A percentile compares a stretch with the other conserved stretches of the same genome.
These are phyloP conservation scores for Rhizopogon vesiculosus DNA, from an alignment of 768 basidiomycete species.

Conservation along the genomic window DNA sequence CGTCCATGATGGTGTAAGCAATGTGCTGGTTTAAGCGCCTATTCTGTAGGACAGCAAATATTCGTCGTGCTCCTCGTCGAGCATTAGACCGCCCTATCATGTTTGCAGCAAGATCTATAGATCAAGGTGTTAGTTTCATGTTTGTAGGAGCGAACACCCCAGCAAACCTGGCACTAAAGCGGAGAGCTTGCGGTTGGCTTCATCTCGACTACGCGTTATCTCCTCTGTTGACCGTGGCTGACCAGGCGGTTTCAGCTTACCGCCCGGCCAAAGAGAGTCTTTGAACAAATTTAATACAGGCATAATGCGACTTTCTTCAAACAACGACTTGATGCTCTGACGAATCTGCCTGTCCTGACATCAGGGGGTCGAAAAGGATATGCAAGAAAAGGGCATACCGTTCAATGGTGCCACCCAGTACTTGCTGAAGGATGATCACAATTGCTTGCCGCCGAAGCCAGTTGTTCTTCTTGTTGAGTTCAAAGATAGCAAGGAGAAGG, in stretches of 20 bases:
- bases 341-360: slow-evolving; percentile 70
- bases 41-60: slow-evolving; percentile 94
- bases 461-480: slow-evolving; percentile 92
- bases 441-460: slow-evolving; percentile 96
- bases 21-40: slow-evolving; percentile 93
- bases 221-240: slow-evolving; percentile 76
- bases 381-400: slow-evolving; percentile 45
- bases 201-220: slow-evolving; percentile 73
- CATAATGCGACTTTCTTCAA: slow-evolving; percentile 70
- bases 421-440: slow-evolving; percentile 93
- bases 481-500: slow-evolving; percentile 87
- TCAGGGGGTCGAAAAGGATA: slow-evolving; percentile 2
- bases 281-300: slow-evolving; percentile 62
- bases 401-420: slow-evolving; percentile 94
- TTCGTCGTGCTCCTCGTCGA: slow-evolving; percentile 83
- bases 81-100: slow-evolving; percentile 99
- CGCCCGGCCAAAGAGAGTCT: slow-evolving; percentile 83
- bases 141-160: slow-evolving; percentile 6
- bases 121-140: neutral
- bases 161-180: slow-evolving; percentile 81
- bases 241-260: slow-evolving; percentile 56
- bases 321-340: slow-evolving; percentile 60
- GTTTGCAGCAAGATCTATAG: slow-evolving; percentile 85
- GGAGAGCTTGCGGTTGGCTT: slow-evolving; percentile 87
- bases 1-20: slow-evolving; percentile 82